A percentile compares a stretch with the other conserved stretches of the same genome.
Conservation (phyloP, 345 rosid species). For the Citrus unshiu region DNA sequence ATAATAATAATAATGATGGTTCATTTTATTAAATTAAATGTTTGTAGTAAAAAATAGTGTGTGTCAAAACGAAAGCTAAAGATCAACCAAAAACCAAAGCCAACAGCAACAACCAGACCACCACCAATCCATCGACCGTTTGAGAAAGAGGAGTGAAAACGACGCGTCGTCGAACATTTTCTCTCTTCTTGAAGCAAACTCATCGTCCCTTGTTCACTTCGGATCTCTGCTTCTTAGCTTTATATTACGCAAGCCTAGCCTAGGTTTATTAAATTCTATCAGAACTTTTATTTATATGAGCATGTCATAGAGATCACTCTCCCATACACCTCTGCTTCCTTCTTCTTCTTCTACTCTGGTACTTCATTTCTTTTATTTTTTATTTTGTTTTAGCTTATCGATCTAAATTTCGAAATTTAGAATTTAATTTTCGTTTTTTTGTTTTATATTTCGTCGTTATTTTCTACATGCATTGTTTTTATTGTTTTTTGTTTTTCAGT, state of each 20-base stretch:
- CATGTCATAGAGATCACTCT: slow-evolving; percentile 30
- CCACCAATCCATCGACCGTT: slow-evolving; percentile 30
- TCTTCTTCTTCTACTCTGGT: slow-evolving; percentile 19
- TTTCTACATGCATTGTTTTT: slow-evolving; percentile 1
- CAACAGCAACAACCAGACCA: slow-evolving; percentile 8
- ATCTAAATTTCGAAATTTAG: background rate
- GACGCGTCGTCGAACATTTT: slow-evolving; percentile 53
- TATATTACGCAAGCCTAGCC: background rate
- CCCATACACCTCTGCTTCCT: slow-evolving; percentile 10
- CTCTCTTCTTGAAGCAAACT: slow-evolving; percentile 72
- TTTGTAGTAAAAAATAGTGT: background rate
- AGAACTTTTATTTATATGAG: slow-evolving; percentile 22
- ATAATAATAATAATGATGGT: background rate
- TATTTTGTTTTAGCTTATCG: slow-evolving; percentile 3
- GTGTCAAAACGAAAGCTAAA: slow-evolving; percentile 26
- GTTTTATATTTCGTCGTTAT: background rate
- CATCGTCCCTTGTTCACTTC: slow-evolving; percentile 10
- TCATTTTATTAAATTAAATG: background rate
- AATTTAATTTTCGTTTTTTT: background rate
- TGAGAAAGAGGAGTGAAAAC: slow-evolving; percentile 31
- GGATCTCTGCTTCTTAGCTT: slow-evolving; percentile 23
- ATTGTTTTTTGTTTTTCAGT: slow-evolving; percentile 11
- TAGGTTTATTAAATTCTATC: slow-evolving; percentile 9
- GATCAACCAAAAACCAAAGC: slow-evolving; percentile 20
- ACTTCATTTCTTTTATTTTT: slow-evolving; percentile 10